Base-by-base conservation (phyloP, 2,329 filamentous ascomycete species). In the Alternaria brassicicola region DNA sequence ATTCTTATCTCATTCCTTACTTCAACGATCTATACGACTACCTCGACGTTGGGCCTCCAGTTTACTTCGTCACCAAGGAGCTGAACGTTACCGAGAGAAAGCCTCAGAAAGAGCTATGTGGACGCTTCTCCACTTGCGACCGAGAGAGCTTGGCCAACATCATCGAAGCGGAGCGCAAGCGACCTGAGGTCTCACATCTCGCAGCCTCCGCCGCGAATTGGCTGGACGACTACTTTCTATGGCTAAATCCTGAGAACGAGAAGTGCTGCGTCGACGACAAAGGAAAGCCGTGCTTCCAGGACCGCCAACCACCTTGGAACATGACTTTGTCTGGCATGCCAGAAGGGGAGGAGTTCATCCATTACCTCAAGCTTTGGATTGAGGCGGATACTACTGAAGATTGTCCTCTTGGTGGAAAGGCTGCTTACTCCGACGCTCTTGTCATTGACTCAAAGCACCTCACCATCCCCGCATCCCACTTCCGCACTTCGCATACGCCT, bases 1-100 rank as follows among this genome's bases (percentile, higher is more conserved):
- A 92, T 70, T 98, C 94, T 1, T 99, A 99, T 75, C 82, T 99
- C 49, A 97, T 99, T 62, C 87, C 90, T 9, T 99, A 97, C 78
- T 99, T 99, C 79, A 93, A 98, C 71, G 95, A 99, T 74, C 82
- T 99, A 28, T 96, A 97, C 75, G 88, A 88, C 59, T 99, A 99
- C 75, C 90, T 98, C 68, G 91, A 93, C 60, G 89, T 88, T 15
- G 96, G 95, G 0, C 94, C 95, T 47, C 95, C 95, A 0, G 93
- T 99, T 7, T 99, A 98, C 77, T 99, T 99, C 76, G 92, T 99
- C 43, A 92, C 93, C 3, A 87, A 89, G 19, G 86, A 90, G 47
- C 82, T 95, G 42, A 95, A 98, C 68, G 84, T 89, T 15, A 96
- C 94, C 0, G 80, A 90, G 60, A 85, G 92, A 30, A 72, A 80